Base-by-base conservation (phyloP, 2,329 filamentous ascomycete genomes). In the Malbranchea zuffiana region DNA sequence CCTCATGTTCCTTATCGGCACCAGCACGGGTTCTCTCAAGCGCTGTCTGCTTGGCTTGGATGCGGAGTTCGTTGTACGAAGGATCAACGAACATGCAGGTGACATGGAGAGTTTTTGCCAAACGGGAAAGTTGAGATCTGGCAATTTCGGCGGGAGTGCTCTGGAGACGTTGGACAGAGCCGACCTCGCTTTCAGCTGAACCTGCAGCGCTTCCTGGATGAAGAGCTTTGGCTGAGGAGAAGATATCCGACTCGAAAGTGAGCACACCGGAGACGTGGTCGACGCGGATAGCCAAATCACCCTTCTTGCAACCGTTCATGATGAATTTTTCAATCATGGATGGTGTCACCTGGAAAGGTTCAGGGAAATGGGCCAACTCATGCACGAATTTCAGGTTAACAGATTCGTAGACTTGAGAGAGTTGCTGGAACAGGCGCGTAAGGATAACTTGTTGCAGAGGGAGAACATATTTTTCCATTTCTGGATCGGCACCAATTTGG, bases 301-400 rank as follows among this genome's bases (percentile, higher is more conserved):
- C 90, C 75, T 98, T 98, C 78, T 98, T 98, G 75, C 93, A 96
- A 46, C 90, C 90, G 63, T 98, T 98, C 90, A 98, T 98, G 72
- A 98, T 96, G 72, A 98, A 98, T 69, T 96, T 98, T 71, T 98
- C 90, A 49, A 98, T 92, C 44, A 84, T 93, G 48, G 80, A 78
- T 37, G 82, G 79, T 46, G 75, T 82, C 49, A 96, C 86, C 65
- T 95, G 82, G 74, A 92, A 96, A 27, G 90, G 85, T 59, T 93
- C 87, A 6, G 90, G 90, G 72, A 98, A 98, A 56, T 90, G 75
- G 45, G 90, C 90, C 37, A 98, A 80, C 54, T 83, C 80, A 60
- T 94, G 81, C 31, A 98, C 88, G 52, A 96, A 96, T 52, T 77
- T 75, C 44, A 98, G 74, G 60, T 96, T 86, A 39, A 98, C 88